Percentiles rank a stretch among this genome's conserved stretches.
Evolutionary conservation across 768 basidiomycete genomes (phyloP).

Genomic region (Rhodotorula diobovata): DNA sequence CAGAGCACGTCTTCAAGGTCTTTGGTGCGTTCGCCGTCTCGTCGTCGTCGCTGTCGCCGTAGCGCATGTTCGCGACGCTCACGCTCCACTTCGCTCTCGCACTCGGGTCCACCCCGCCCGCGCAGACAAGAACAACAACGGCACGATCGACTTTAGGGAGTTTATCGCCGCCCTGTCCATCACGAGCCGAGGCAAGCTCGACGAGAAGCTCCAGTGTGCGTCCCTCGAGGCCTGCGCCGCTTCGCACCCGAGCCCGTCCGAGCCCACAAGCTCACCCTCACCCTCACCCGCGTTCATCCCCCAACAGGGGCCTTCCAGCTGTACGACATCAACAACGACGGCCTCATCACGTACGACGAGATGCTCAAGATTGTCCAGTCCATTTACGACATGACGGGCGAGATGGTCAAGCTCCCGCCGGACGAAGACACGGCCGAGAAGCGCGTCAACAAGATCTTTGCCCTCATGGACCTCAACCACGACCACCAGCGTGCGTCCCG

Average conservation of each 20-base stretch:
- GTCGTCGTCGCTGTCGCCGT: not conserved
- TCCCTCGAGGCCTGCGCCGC: too few relatives aligned
- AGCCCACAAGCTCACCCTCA: not conserved
- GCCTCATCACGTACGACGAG: conserved; percentile 95
- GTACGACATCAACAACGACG: conserved; percentile 98
- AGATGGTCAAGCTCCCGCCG: conserved; percentile 96
- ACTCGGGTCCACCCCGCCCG: too few relatives aligned
- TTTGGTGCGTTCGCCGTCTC: conserved; percentile 50
- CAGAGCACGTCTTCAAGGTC: conserved; percentile 97
- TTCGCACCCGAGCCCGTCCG: not conserved
- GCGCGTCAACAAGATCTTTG: conserved; percentile 99
- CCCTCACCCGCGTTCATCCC: not conserved
- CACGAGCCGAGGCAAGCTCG: conserved; percentile 83
- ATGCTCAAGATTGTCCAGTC: conserved; percentile 97
- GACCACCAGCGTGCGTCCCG: conserved; percentile 57
- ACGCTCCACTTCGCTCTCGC: too few relatives aligned
- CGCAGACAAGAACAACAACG: conserved; percentile 79
- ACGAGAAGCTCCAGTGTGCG: conserved; percentile 97
- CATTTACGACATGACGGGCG: conserved; percentile 99
- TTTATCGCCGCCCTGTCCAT: conserved; percentile 97
- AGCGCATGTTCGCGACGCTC: too few relatives aligned
- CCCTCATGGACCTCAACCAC: conserved; percentile 93
- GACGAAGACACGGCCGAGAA: conserved; percentile 99
- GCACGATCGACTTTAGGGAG: conserved; percentile 98
- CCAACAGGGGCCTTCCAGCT: conserved; percentile 93